These are phyloP conservation scores for Citrus cavaleriei DNA, from an alignment of 345 rosid species.

Conservation along the genomic window DNA sequence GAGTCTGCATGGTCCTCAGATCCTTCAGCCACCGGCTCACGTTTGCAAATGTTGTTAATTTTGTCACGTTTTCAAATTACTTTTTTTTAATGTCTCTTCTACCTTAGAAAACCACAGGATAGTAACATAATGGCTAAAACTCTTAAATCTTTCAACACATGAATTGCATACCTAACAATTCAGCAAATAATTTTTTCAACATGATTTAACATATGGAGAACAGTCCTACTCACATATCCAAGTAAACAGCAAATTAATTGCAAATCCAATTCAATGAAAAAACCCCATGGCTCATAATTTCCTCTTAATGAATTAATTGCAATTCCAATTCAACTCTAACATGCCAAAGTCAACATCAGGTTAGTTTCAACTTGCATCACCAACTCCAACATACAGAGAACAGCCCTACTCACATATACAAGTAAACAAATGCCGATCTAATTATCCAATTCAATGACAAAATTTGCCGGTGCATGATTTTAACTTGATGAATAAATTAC, in stretches of 20 bases:
- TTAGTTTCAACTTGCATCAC: too few relatives aligned
- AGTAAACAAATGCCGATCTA: not conserved
- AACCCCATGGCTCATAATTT: not conserved
- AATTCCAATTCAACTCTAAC: not conserved
- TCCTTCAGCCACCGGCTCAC: constrained; percentile 94
- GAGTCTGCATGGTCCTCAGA: constrained; percentile 96
- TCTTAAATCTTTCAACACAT: not conserved
- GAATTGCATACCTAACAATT: not conserved
- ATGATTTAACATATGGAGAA: not conserved
- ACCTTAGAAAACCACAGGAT: not conserved
- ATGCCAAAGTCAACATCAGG: not conserved
- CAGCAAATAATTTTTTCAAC: not conserved
- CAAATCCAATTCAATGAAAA: not conserved
- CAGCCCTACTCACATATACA: not conserved
- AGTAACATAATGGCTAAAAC: not conserved
- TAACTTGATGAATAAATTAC: not conserved
- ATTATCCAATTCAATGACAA: not conserved
- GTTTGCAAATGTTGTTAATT: constrained; percentile 81
- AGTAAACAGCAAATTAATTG: too few relatives aligned
- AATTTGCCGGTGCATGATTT: not conserved
- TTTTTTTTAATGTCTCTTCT: not conserved
- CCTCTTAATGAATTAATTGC: not conserved
- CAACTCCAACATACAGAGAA: not conserved
- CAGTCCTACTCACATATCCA: too few relatives aligned
- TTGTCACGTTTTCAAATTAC: constrained; percentile 73